phyloP scores from a whole-genome alignment of 306 rosid genomes.

The Hippophae gyantsensis region DNA sequence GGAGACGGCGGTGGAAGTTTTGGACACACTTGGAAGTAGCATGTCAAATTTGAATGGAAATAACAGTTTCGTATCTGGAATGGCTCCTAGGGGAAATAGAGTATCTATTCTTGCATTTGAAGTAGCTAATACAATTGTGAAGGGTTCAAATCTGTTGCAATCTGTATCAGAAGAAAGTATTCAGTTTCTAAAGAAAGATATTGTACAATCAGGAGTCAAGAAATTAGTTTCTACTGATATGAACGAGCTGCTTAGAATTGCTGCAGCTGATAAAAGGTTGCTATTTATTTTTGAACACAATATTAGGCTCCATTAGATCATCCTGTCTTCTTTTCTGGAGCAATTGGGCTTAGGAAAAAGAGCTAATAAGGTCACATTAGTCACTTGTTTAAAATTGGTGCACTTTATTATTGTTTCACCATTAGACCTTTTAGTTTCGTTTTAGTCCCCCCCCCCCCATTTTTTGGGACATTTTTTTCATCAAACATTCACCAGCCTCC shows the following conservation, averaged over 20 bases:
- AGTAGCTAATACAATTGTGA: slow-evolving; percentile 84
- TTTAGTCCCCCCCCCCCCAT: too few relatives aligned
- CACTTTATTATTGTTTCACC: too few relatives aligned
- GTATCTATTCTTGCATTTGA: slow-evolving; percentile 86
- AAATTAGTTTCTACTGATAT: slow-evolving; percentile 58
- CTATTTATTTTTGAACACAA: slow-evolving; percentile 13
- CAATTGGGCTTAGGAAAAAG: background rate
- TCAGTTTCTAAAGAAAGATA: slow-evolving; percentile 53
- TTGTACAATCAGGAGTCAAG: slow-evolving; percentile 57
- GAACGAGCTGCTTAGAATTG: slow-evolving; percentile 63
- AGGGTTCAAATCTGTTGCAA: slow-evolving; percentile 53
- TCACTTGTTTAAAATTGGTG: too few relatives aligned
- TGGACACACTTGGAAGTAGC: slow-evolving; percentile 71
- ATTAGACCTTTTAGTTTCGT: too few relatives aligned
- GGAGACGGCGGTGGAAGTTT: slow-evolving; percentile 66
- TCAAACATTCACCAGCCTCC: too few relatives aligned
- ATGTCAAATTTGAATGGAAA: slow-evolving; percentile 47
- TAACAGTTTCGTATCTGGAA: slow-evolving; percentile 42
- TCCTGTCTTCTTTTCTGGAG: background rate
- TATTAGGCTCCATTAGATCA: background rate
- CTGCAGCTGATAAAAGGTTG: slow-evolving; percentile 86
- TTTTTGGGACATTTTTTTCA: too few relatives aligned
- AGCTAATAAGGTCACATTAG: too few relatives aligned
- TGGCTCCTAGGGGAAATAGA: slow-evolving; percentile 44
- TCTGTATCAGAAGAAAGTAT: slow-evolving; percentile 73